Evolutionary conservation across 768 basidiomycete genomes (phyloP).

Genomic region (Tylopilus rubrobrunneus): DNA sequence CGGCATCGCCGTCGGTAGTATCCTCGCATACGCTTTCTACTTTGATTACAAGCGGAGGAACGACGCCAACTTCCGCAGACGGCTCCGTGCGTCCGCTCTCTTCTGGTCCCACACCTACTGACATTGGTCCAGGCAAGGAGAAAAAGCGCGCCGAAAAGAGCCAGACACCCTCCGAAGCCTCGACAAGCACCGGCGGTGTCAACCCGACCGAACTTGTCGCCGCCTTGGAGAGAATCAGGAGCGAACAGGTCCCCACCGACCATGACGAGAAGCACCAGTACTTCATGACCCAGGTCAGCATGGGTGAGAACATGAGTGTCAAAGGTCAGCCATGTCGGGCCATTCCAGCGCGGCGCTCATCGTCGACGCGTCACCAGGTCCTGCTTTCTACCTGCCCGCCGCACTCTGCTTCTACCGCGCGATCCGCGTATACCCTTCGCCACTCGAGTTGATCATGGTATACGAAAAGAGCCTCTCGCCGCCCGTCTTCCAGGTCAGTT

Average conservation of each 20-base stretch:
- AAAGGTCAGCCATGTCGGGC: constrained; percentile 47
- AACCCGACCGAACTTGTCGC: constrained; percentile 53
- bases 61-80: constrained; percentile 82
- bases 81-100: constrained; percentile 57
- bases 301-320: constrained; percentile 79
- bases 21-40: constrained; percentile 82
- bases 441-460: constrained; percentile 90
- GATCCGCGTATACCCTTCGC: constrained; percentile 90
- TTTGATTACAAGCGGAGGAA: constrained; percentile 95
- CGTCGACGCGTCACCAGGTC: constrained; percentile 48
- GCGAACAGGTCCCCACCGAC: constrained; percentile 63
- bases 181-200: constrained; percentile 27
- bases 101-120: neutral
- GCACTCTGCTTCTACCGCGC: constrained; percentile 92
- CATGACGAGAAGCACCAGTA: constrained; percentile 80
- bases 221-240: constrained; percentile 63
- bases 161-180: constrained; percentile 41
- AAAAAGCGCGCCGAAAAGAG: constrained; percentile 84
- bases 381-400: constrained; percentile 69
- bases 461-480: constrained; percentile 89
- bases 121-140: constrained; percentile 67
- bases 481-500: constrained; percentile 69
- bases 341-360: neutral
- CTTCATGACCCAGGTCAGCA: constrained; percentile 86
- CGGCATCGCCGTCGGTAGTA: constrained; percentile 45